Percentiles rank a stretch among this genome's conserved stretches.
phyloP scores from a whole-genome alignment of 495 filamentous ascomycete genomes.

The Cladorrhinum samala region DNA sequence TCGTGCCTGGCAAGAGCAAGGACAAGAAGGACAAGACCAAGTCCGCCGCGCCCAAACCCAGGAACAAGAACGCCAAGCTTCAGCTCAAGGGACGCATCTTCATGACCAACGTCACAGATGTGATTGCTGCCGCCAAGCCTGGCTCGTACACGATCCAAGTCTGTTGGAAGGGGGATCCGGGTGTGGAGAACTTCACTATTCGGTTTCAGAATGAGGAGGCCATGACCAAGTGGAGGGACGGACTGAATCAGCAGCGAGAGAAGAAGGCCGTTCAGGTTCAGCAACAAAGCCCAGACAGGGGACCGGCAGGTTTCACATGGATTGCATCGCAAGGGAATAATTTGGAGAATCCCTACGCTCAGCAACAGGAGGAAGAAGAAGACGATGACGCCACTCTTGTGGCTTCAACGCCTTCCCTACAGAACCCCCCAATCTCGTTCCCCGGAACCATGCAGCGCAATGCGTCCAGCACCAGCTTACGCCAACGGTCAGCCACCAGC shows the following conservation, averaged over 20 bases:
- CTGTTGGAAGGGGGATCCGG: constrained; percentile 96
- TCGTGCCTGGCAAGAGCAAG: constrained; percentile 79
- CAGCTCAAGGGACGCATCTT: constrained; percentile 97
- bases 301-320: constrained; percentile 64
- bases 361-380: constrained; percentile 76
- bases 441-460: constrained; percentile 62
- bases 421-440: constrained; percentile 15
- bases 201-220: constrained; percentile 81
- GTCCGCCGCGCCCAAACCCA: constrained; percentile 50
- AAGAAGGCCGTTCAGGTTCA: constrained; percentile 35
- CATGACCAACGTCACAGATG: constrained; percentile 98
- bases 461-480: constrained; percentile 70
- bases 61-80: constrained; percentile 69
- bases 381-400: constrained; percentile 42
- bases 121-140: constrained; percentile 70
- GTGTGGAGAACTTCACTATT: constrained; percentile 94
- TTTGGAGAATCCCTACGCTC: constrained; percentile 72
- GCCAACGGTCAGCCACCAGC: constrained; percentile 71
- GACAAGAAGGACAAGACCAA: constrained; percentile 55
- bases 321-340: constrained; percentile 55
- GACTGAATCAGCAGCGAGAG: constrained; percentile 55
- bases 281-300: constrained; percentile 30
- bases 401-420: constrained; percentile 10
- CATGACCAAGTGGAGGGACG: constrained; percentile 82
- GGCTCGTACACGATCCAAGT: constrained; percentile 93